phyloP scores from a whole-genome alignment of 2,329 filamentous ascomycete genomes.

The Periconia sp. region DNA sequence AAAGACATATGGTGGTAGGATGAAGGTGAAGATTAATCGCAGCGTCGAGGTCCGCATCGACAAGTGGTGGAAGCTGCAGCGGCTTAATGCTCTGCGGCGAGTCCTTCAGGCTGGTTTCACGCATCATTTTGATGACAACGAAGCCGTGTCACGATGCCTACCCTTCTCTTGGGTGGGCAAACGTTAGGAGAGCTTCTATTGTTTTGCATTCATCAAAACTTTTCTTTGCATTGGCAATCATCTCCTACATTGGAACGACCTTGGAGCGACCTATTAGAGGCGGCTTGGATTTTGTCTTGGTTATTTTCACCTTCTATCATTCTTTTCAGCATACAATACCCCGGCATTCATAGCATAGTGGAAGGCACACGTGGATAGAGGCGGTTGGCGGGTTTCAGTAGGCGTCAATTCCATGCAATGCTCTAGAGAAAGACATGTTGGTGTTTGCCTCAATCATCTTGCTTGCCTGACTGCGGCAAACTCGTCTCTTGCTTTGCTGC shows the following conservation, averaged over 20 bases:
- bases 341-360: neutral
- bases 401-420: no score
- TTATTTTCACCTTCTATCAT: neutral
- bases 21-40: constrained; percentile 62
- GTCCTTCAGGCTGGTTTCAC: constrained; percentile 58
- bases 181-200: constrained; percentile 10
- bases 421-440: no score
- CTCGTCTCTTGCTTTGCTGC: no score
- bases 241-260: neutral
- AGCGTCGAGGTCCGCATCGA: constrained; percentile 69
- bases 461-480: no score
- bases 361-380: neutral
- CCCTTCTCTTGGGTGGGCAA: constrained; percentile 36
- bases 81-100: constrained; percentile 66
- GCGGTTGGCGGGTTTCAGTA: no score
- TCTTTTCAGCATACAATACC: constrained; percentile 1
- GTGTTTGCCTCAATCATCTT: no score
- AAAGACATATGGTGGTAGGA: constrained; percentile 63
- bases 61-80: constrained; percentile 75
- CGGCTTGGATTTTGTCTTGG: neutral
- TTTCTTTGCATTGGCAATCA: neutral
- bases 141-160: constrained; percentile 38
- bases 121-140: constrained; percentile 46
- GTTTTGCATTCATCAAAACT: neutral
- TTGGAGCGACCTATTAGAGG: neutral